Conservation (phyloP, 2,329 filamentous ascomycete genomes). For the Zymoseptoria ardabiliae region DNA sequence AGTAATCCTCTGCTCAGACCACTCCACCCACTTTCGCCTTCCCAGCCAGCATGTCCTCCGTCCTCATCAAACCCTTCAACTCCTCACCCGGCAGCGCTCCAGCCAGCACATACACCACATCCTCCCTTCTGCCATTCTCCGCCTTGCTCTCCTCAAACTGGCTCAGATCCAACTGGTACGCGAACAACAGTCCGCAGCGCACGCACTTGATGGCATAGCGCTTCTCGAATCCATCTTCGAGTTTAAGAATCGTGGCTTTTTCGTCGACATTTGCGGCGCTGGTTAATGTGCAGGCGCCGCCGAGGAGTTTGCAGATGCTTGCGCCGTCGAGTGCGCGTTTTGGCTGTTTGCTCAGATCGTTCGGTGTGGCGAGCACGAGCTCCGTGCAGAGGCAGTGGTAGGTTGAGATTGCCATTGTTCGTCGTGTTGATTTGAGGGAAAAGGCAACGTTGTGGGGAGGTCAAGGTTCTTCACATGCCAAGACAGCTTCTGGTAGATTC, state of each 20-base stretch:
- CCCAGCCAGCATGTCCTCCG: slow-evolving; percentile 44
- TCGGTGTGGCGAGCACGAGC: slow-evolving; percentile 54
- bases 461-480: neutral
- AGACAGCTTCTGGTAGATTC: neutral
- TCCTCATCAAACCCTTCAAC: slow-evolving; percentile 53
- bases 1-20: neutral
- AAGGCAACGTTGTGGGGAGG: neutral
- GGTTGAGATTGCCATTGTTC: slow-evolving; percentile 28
- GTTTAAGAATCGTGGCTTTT: slow-evolving; percentile 18
- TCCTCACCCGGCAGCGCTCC: slow-evolving; percentile 52
- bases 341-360: slow-evolving; percentile 46
- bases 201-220: slow-evolving; percentile 52
- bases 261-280: slow-evolving; percentile 9
- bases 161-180: slow-evolving; percentile 53
- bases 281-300: slow-evolving; percentile 15
- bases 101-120: slow-evolving; percentile 54
- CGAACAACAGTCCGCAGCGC: slow-evolving; percentile 54
- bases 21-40: slow-evolving; percentile 3
- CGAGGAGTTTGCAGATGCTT: slow-evolving; percentile 51
- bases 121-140: slow-evolving; percentile 31
- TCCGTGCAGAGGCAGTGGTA: slow-evolving; percentile 62
- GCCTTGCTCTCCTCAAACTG: slow-evolving; percentile 36
- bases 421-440: neutral
- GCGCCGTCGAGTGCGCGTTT: slow-evolving; percentile 48
- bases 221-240: slow-evolving; percentile 60